These are phyloP conservation scores for Agaricus bisporus DNA, from an alignment of 768 basidiomycete species.

Conservation along the genomic window DNA sequence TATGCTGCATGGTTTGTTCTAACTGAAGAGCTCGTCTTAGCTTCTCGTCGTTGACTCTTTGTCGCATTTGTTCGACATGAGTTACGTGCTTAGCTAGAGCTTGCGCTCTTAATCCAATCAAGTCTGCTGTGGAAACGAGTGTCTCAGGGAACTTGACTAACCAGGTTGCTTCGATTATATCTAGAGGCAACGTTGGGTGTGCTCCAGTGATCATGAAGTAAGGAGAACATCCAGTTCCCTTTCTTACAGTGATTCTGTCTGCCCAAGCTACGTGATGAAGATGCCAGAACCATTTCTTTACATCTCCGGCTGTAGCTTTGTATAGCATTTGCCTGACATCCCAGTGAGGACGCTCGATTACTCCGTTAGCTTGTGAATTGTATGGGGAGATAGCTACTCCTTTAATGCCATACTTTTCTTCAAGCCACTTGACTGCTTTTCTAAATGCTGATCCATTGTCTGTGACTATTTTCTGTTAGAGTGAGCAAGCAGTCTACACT, in stretches of 20 bases:
- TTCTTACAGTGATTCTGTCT: conserved; percentile 20
- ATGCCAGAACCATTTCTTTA: conserved; percentile 23
- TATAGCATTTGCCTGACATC: no score
- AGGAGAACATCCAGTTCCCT: conserved; percentile 21
- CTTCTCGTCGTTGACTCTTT: neutral
- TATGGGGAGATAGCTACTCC: conserved; percentile 17
- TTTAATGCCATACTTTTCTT: conserved; percentile 18
- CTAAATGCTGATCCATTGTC: conserved; percentile 29
- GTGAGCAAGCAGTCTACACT: no score
- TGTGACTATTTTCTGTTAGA: no score
- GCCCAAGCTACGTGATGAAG: conserved; percentile 27
- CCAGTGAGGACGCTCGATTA: conserved; percentile 19
- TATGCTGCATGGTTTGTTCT: neutral
- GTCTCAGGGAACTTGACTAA: conserved; percentile 16
- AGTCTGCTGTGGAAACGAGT: conserved; percentile 15
- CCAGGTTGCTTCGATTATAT: conserved; percentile 22
- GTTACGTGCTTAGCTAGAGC: conserved; percentile 16
- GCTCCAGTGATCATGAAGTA: conserved; percentile 26
- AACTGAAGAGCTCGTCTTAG: neutral
- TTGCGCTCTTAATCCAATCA: conserved; percentile 16
- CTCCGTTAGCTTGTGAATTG: conserved; percentile 19
- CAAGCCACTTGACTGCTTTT: conserved; percentile 14
- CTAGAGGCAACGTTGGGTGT: conserved; percentile 24
- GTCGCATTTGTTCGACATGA: conserved; percentile 16
- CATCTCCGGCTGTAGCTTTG: no score